Evolutionary conservation across 352 stramenopile genomes (phyloP), one percentile per base, ranked within the genome.

Genomic region (Phytopythium cucurbitacearum): DNA sequence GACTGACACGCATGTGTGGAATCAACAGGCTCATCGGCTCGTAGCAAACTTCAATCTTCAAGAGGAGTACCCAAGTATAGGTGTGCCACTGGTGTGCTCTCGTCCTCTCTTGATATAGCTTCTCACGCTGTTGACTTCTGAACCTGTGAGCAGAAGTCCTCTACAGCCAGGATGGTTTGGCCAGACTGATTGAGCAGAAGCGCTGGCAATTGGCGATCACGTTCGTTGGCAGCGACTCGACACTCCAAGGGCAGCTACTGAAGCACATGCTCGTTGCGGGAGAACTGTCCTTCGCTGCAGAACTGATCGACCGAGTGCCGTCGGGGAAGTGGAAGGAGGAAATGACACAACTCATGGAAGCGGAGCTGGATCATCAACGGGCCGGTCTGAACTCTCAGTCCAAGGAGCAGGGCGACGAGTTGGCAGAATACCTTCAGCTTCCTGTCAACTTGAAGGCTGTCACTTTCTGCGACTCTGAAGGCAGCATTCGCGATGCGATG

Each of bases 161-260:
- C 11, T 87, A 87, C 61, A 83, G 64, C 39, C 73, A 74, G 15
- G 78, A 89, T 46, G 65, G 67, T 38, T 47, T 87, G 13, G 45
- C 78, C 28, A 69, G 73, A 45, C 64, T 89, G n/a, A 80, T 87
- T 37, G 71, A 87, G 40, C 77, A 76, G 44, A 64, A 82, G 43
- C 74, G 71, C 37, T 89, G 76, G 78, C 63, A 81, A 10, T 55
- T 89, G 21, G 78, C 78, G 28, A 59, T 82, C 34, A 73, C 73
- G 5, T 89, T 87, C 58, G 78, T 83, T 6, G 78, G 78, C 1
- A 80, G 69, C 11, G 73, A 89, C 40, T 40, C 49, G 0, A 68
- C 67, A 1, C 65, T 89, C 6, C 76, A 87, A 55, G 53, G 51
- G 7, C 46, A 81, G 16, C 54, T 89, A 8, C 68, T 89, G 5